Percentiles rank a stretch among this genome's conserved stretches.
These are phyloP conservation scores for Phytophthora vignae DNA, from an alignment of 352 stramenopile species.

Conservation along the genomic window DNA sequence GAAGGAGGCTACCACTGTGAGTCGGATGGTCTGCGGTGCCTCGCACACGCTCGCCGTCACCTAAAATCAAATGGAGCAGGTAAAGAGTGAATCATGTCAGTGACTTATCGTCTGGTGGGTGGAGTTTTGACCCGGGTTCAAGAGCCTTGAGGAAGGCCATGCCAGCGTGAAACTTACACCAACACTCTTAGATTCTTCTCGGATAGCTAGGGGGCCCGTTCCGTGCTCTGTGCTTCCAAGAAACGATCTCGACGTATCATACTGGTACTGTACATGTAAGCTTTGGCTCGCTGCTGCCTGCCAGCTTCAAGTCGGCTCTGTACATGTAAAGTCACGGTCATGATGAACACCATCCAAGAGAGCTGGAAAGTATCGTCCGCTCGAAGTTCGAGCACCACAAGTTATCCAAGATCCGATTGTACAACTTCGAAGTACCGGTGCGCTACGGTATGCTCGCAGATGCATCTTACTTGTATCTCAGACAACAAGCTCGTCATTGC, in stretches of 20 bases:
- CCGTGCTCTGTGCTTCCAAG: too few species aligned
- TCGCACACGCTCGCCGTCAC: constrained; percentile 48
- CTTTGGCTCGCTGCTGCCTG: neutral
- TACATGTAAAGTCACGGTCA: neutral
- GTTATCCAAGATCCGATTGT: too few species aligned
- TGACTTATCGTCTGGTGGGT: neutral
- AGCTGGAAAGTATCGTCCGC: neutral
- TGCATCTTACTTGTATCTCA: neutral
- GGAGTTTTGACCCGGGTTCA: neutral
- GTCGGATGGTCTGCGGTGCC: constrained; percentile 45
- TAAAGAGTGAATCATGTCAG: neutral
- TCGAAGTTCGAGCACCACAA: too few species aligned
- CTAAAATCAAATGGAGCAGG: constrained; percentile 3
- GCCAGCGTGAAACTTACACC: too few species aligned
- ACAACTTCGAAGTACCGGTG: too few species aligned
- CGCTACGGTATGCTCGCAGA: too few species aligned
- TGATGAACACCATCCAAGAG: neutral
- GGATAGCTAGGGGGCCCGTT: too few species aligned
- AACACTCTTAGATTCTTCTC: too few species aligned
- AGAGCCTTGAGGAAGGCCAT: neutral
- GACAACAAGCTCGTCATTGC: neutral
- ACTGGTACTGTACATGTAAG: too few species aligned
- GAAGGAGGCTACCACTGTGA: constrained; percentile 27
- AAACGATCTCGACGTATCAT: too few species aligned
- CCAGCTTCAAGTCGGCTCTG: neutral